These are phyloP conservation scores for Podaxis sp. DNA, from an alignment of 768 basidiomycete species.

Conservation along the genomic window DNA sequence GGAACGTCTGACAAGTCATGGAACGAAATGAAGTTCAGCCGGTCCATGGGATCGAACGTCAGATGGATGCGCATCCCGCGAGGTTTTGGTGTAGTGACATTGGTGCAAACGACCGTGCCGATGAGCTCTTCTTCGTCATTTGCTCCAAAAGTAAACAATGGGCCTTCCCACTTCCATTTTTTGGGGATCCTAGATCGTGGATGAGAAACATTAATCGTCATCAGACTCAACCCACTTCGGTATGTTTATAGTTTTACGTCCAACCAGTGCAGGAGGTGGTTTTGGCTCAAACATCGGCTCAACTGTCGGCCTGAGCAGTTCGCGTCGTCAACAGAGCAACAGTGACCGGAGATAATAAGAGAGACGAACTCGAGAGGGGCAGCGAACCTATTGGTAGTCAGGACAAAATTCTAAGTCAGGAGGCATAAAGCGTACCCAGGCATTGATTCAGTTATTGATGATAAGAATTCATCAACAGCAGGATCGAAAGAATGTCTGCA, in stretches of 20 bases:
- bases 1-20: slow-evolving; percentile 49
- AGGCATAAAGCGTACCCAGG: slow-evolving; percentile 11
- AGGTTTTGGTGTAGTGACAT: slow-evolving; percentile 7
- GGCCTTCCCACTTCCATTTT: slow-evolving; percentile 67
- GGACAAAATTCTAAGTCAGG: neutral
- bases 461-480: slow-evolving; percentile 8
- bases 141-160: slow-evolving; percentile 42
- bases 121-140: slow-evolving; percentile 39
- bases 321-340: no score
- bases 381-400: slow-evolving; percentile 6
- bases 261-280: slow-evolving; percentile 3
- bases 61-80: slow-evolving; percentile 14
- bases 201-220: neutral
- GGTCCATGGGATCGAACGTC: slow-evolving; percentile 12
- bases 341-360: neutral
- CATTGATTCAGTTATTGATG: slow-evolving; percentile 7
- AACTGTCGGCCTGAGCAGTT: slow-evolving; percentile 4
- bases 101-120: slow-evolving; percentile 29
- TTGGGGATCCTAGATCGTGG: slow-evolving; percentile 45
- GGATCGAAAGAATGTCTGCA: neutral
- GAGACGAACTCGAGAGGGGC: slow-evolving; percentile 14
- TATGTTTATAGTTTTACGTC: neutral
- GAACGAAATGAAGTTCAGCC: slow-evolving; percentile 31
- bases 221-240: slow-evolving; percentile 1
- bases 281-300: slow-evolving; percentile 12